Base-by-base conservation (phyloP, 345 rosid genomes). In the Salix dunnii region DNA sequence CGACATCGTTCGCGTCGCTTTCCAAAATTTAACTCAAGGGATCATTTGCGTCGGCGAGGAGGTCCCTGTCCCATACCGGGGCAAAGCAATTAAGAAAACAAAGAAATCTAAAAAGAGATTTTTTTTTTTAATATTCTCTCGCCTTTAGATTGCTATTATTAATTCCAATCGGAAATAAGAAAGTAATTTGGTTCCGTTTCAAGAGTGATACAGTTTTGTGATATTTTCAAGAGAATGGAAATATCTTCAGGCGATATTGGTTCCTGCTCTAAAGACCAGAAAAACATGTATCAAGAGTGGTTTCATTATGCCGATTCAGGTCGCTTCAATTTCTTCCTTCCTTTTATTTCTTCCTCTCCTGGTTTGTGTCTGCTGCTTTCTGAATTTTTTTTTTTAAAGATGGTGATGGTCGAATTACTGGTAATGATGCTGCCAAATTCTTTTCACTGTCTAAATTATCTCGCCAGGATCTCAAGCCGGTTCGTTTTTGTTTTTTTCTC, bases 401-500 rank as follows among this genome's bases (percentile, higher is more conserved):
- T 74, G 86, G 90, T 4, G 97, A 95, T 81, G 96, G 96, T 7
- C 89, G 99, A 75, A 89, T 95, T 35, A 95, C 97, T 20, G 99
- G 99, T 9, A 85, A 64, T 75, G 99, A 95, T 69, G 99, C 99
- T 49, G 90, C 83, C 27, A 90, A 91, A 75, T 93, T 95, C 85
- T 91, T 95, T 65, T 79, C 87, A 35, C 81, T 93, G 92, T 90
- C 99, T 3, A 91, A 87, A 83, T 78, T 95, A 77, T 79, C 96
- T 17, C 93, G 99, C 1, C 90, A 84, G 14, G 93, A 91, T 84
- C 96, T 95, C 68, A 93, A 95, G 88, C 94, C 86, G 96, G 99
- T 93, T 63, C 25, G 16, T 67, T 46, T 11, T 12, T 46, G 3
- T 46, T 9, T 35, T 75, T n/a, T n/a, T n/a, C n/a, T n/a, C n/a